Evolutionary conservation across 1,284 basidiomycete genomes (phyloP).

Genomic region (Apiotrichum brassicae): DNA sequence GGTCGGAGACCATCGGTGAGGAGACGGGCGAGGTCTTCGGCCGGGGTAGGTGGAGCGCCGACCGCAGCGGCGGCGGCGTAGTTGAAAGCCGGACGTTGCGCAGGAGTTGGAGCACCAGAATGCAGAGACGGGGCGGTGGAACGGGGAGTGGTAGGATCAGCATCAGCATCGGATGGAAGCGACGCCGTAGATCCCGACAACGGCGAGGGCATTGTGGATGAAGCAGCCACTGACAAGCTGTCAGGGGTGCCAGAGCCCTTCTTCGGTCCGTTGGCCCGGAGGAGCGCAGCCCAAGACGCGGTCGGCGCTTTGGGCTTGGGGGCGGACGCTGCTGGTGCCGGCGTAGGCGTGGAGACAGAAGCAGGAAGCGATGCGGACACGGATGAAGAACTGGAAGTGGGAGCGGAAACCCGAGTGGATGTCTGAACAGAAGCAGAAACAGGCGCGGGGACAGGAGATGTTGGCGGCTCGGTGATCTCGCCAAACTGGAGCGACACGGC

Average conservation of each 20-base stretch:
- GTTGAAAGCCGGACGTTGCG: slow-evolving; percentile 31
- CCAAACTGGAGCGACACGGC: slow-evolving; percentile 5
- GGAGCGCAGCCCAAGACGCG: slow-evolving; percentile 61
- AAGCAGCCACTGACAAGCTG: slow-evolving; percentile 16
- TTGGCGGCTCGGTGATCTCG: neutral
- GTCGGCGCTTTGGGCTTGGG: slow-evolving; percentile 53
- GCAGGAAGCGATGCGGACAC: slow-evolving; percentile 3
- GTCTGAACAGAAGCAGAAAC: neutral
- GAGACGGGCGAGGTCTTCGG: slow-evolving; percentile 56
- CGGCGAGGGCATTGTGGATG: slow-evolving; percentile 24
- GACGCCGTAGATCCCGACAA: slow-evolving; percentile 21
- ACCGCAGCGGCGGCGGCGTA: slow-evolving; percentile 42
- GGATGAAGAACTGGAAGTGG: neutral
- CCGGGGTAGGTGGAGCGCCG: slow-evolving; percentile 51
- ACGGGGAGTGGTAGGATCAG: slow-evolving; percentile 24
- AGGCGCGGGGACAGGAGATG: slow-evolving; percentile 1
- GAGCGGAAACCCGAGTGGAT: neutral
- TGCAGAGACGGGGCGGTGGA: slow-evolving; percentile 55
- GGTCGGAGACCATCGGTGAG: slow-evolving; percentile 50
- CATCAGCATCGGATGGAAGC: slow-evolving; percentile 14
- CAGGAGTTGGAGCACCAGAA: slow-evolving; percentile 48
- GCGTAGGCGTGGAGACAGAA: neutral
- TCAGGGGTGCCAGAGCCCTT: slow-evolving; percentile 13
- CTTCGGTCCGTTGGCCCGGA: slow-evolving; percentile 42
- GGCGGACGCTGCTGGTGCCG: slow-evolving; percentile 16